phyloP scores from a whole-genome alignment of 495 filamentous ascomycete genomes.

The Aspergillus baeticus region DNA sequence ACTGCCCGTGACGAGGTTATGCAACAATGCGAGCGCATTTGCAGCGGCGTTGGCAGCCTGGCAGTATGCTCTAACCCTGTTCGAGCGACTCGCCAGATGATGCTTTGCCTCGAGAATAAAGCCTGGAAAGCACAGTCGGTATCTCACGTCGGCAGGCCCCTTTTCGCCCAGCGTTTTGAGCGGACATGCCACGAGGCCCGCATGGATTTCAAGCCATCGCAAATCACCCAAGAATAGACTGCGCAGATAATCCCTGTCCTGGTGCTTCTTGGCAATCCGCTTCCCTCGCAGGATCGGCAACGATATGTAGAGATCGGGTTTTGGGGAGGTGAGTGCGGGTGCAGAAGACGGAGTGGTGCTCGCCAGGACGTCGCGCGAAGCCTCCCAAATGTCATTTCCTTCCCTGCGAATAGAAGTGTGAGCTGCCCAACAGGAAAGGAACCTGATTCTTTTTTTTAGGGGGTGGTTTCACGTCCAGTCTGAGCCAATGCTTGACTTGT shows the following conservation, averaged over 20 bases:
- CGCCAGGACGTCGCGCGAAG: background rate
- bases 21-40: background rate
- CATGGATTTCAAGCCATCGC: background rate
- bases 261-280: background rate
- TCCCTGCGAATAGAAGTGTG: background rate
- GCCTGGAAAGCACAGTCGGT: slow-evolving; percentile 2
- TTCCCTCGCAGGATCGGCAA: too few relatives aligned
- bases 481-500: background rate
- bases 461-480: slow-evolving; percentile 1
- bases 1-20: background rate
- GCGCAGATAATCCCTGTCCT: background rate
- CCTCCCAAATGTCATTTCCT: background rate
- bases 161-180: background rate
- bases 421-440: background rate
- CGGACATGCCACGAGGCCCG: background rate
- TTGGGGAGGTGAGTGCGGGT: background rate
- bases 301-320: slow-evolving; percentile 7
- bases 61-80: background rate
- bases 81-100: background rate
- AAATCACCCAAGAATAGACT: background rate
- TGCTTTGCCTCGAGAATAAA: slow-evolving; percentile 2
- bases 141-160: too few relatives aligned
- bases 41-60: slow-evolving; percentile 5
- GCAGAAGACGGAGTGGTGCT: background rate
- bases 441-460: too few relatives aligned